A percentile compares a stretch with the other conserved stretches of the same genome.
These are phyloP conservation scores for Fusarium anthophilum DNA, from an alignment of 2,329 filamentous ascomycete genomes.

Conservation along the genomic window DNA sequence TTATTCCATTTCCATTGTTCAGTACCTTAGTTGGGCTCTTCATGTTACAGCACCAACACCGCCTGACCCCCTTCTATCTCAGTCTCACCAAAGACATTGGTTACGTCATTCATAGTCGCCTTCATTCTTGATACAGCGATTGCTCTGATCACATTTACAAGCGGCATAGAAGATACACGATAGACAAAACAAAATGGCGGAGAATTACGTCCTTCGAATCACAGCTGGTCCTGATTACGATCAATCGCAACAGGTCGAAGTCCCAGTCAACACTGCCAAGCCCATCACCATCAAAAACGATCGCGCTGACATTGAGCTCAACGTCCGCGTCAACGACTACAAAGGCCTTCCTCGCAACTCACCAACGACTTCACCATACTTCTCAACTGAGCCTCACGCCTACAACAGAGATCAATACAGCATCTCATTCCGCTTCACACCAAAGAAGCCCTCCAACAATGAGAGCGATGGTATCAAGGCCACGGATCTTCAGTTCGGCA, in stretches of 20 bases:
- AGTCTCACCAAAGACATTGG: not conserved
- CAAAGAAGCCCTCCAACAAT: slow-evolving; percentile 58
- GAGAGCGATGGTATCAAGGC: slow-evolving; percentile 65
- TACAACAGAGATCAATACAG: slow-evolving; percentile 81
- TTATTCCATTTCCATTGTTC: not conserved
- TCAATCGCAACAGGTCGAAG: slow-evolving; percentile 72
- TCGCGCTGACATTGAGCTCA: slow-evolving; percentile 72
- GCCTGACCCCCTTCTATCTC: not conserved
- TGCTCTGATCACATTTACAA: not conserved
- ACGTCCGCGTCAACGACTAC: slow-evolving; percentile 76
- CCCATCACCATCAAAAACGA: slow-evolving; percentile 71
- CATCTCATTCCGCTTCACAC: slow-evolving; percentile 81
- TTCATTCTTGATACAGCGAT: not conserved
- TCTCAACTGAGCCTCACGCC: slow-evolving; percentile 73
- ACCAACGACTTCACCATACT: slow-evolving; percentile 79
- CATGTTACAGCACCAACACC: not conserved
- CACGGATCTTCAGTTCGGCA: slow-evolving; percentile 86
- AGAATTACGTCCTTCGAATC: slow-evolving; percentile 82
- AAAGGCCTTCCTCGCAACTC: slow-evolving; percentile 76
- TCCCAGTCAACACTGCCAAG: slow-evolving; percentile 77
- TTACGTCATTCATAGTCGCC: slow-evolving; percentile 25
- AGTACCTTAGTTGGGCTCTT: not conserved
- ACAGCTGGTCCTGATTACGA: slow-evolving; percentile 85
- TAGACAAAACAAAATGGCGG: slow-evolving; percentile 57
- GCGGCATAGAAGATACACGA: not conserved